These are phyloP conservation scores for Penicillium sumatraense DNA, from an alignment of 2,329 filamentous ascomycete species.

Conservation along the genomic window DNA sequence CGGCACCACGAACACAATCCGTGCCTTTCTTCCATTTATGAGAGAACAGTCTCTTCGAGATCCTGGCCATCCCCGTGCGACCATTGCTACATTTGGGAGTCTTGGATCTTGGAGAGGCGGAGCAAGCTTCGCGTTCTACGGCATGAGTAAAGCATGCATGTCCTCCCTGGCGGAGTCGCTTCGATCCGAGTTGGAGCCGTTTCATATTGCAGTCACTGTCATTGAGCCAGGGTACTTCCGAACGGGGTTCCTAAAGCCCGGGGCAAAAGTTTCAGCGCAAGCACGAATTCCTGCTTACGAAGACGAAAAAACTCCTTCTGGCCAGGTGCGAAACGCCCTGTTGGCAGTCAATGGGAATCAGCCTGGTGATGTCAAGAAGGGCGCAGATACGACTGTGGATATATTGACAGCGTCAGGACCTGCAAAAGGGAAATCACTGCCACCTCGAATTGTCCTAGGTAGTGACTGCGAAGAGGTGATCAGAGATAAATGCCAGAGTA, in stretches of 20 bases:
- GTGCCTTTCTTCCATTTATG: constrained; percentile 8
- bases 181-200: constrained; percentile 2
- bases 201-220: constrained; percentile 4
- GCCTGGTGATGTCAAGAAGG: constrained; percentile 10
- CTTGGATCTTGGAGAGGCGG: constrained; percentile 5
- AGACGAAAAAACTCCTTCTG: constrained; percentile 1
- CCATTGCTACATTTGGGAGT: constrained; percentile 10
- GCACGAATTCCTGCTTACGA: constrained; percentile 4
- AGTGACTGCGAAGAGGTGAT: constrained; percentile 6
- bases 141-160: constrained; percentile 1
- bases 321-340: neutral
- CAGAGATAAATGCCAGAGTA: neutral
- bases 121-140: neutral
- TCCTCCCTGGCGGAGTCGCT: constrained; percentile 10
- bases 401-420: constrained; percentile 6
- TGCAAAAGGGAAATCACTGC: constrained; percentile 1
- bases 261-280: neutral
- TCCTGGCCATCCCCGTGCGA: neutral
- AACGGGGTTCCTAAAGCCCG: constrained; percentile 5
- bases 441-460: constrained; percentile 3
- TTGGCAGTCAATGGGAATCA: constrained; percentile 4
- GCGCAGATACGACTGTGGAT: neutral
- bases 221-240: constrained; percentile 12
- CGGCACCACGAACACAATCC: constrained; percentile 2
- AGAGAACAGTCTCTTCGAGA: neutral